A percentile compares a stretch with the other conserved stretches of the same genome.
These are phyloP conservation scores for Pouteria glomerata DNA, from an alignment of 148 eudicot genomes.

Conservation along the genomic window DNA sequence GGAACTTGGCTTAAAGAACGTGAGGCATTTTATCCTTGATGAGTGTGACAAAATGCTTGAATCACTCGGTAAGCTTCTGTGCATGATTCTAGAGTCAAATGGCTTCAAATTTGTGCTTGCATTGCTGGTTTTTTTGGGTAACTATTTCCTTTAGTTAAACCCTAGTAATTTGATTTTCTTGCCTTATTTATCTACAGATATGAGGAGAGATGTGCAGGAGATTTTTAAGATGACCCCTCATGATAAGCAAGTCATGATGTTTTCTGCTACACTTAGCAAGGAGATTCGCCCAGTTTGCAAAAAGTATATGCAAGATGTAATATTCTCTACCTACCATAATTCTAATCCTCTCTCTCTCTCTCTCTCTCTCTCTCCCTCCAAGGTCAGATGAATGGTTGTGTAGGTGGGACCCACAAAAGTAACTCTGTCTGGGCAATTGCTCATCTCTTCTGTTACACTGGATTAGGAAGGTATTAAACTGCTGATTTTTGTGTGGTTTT, in stretches of 20 bases:
- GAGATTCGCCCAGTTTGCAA: slow-evolving; percentile 49
- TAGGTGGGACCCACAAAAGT: no score
- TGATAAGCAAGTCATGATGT: slow-evolving; percentile 49
- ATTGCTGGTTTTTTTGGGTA: background rate
- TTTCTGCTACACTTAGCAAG: slow-evolving; percentile 45
- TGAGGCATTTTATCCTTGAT: slow-evolving; percentile 62
- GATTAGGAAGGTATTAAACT: background rate
- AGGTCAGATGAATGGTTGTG: no score
- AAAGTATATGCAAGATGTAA: slow-evolving; percentile 49
- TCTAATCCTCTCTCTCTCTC: no score
- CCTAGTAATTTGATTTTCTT: background rate
- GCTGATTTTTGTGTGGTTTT: background rate
- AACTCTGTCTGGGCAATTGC: no score
- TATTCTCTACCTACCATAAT: background rate
- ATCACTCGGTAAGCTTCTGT: slow-evolving; percentile 40
- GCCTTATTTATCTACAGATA: slow-evolving; percentile 16
- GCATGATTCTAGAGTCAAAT: background rate
- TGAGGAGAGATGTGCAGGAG: slow-evolving; percentile 42
- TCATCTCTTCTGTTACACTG: background rate
- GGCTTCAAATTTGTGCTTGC: background rate
- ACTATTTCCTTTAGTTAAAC: background rate
- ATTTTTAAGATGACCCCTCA: slow-evolving; percentile 44
- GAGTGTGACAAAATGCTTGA: slow-evolving; percentile 65
- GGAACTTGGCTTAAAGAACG: slow-evolving; percentile 46
- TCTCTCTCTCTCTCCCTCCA: no score